phyloP scores from a whole-genome alignment of 1,284 basidiomycete species.

The Apiotrichum mycotoxinovorans region DNA sequence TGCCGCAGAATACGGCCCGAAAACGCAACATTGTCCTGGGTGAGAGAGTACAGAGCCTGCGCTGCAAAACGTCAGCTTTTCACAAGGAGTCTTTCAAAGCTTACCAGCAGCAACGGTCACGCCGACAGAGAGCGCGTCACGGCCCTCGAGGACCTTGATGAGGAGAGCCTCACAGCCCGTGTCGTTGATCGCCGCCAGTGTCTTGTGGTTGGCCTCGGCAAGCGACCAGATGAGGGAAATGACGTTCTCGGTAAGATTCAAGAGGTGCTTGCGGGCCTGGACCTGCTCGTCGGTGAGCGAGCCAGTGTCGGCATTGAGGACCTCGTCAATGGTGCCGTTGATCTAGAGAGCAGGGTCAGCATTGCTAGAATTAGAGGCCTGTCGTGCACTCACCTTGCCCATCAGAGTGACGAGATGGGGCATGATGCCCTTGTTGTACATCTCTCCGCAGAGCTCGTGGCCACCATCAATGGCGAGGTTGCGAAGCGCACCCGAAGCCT shows the following conservation, averaged over 20 bases:
- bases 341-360: conserved; percentile 57
- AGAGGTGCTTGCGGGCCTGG: conserved; percentile 66
- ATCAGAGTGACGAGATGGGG: conserved; percentile 52
- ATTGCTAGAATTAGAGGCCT: background rate
- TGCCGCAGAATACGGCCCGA: conserved; percentile 62
- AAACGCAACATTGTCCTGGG: conserved; percentile 75
- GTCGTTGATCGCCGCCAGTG: conserved; percentile 76
- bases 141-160: conserved; percentile 72
- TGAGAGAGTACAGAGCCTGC: conserved; percentile 83
- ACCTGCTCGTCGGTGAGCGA: conserved; percentile 57
- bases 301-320: conserved; percentile 50
- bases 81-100: conserved; percentile 19
- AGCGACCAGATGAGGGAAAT: conserved; percentile 89
- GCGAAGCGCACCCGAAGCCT: conserved; percentile 76
- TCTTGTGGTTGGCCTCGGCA: conserved; percentile 78
- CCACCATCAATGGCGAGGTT: conserved; percentile 92
- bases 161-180: conserved; percentile 72
- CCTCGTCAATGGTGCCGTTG: conserved; percentile 66
- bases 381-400: conserved; percentile 44
- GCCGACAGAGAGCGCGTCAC: conserved; percentile 62
- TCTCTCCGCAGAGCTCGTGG: conserved; percentile 87
- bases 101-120: conserved; percentile 74
- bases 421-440: conserved; percentile 92
- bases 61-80: conserved; percentile 54
- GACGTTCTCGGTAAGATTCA: conserved; percentile 83